Percentiles rank a stretch among this genome's conserved stretches.
Evolutionary conservation across 345 rosid genomes (phyloP).

Genomic region (Kernera saxatilis): DNA sequence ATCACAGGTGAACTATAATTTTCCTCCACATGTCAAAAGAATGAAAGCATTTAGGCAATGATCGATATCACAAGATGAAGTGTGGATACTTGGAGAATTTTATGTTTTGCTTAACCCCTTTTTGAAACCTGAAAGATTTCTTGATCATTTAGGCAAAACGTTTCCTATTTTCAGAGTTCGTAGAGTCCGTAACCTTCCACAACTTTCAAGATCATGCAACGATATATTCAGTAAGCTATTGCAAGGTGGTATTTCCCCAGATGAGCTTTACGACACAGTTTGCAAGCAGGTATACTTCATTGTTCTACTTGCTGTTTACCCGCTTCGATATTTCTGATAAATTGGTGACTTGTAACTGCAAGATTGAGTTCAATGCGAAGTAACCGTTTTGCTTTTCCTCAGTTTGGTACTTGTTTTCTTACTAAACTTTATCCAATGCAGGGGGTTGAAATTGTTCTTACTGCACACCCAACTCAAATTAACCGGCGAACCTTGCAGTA

Average conservation of each 20-base stretch:
- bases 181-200: conserved; percentile 44
- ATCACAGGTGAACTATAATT: conserved; percentile 55
- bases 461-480: conserved; percentile 97
- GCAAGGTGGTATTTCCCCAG: conserved; percentile 70
- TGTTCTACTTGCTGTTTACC: neutral
- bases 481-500: conserved; percentile 89
- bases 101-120: neutral
- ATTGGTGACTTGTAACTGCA: neutral
- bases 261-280: conserved; percentile 68
- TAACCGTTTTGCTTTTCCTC: neutral
- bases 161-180: conserved; percentile 57
- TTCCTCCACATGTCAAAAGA: neutral
- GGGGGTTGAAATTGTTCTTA: conserved; percentile 96
- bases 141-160: neutral
- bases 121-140: neutral
- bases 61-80: neutral
- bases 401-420: neutral
- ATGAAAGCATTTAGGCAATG: neutral
- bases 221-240: conserved; percentile 73
- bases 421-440: conserved; percentile 26
- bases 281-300: conserved; percentile 73
- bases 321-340: neutral
- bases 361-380: neutral
- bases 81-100: neutral
- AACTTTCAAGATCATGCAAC: conserved; percentile 73